Base-by-base conservation (phyloP, 306 rosid genomes). In the Alnus glutinosa region DNA sequence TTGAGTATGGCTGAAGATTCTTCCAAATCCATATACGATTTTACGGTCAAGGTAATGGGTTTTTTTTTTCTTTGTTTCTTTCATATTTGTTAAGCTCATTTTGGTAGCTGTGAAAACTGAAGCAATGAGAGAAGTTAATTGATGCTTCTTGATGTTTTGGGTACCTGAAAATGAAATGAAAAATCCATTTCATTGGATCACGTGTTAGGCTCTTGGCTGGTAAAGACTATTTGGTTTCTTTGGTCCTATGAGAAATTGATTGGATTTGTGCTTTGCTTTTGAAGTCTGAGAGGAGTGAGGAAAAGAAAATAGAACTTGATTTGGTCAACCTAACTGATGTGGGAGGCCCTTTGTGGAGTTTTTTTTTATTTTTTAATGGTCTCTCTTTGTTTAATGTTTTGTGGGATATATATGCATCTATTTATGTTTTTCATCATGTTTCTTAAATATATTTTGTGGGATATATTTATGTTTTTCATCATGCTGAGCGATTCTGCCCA, bases 1-100 rank as follows among this genome's bases (percentile, higher is more conserved):
- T 61, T 80, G 1, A 23, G 28, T n/a, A 92, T 88, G 94, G 91
- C 94, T 12, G 75, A 82, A 75, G 71, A 84, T n/a, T 14, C 89
- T 54, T 72, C 97, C 90, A 88, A 84, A 61, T 90, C 97, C 73
- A 74, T 92, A 1, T 90, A 88, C 75, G 97, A 92, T 64, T 89
- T 92, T 89, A 83, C 97, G 49, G 97, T 94, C 87, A 90, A 90
- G 96, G 97, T 87, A 74, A 14, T 39, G 34, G 10, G 9, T 81
- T 59, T 30, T 1, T 28, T 62, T 16, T 61, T 0, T 9, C n/a
- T 36, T 74, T 8, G 0, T 19, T 30, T 51, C 3, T 30, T 52
- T 72, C 34, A 16, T 23, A n/a, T 76, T 0, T 70, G 32, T 32
- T 11, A 0, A 32, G 51, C 7, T 15, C 39, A 49, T 3, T 72